Conservation (phyloP, 2,329 filamentous ascomycete genomes). For the Raffaelea deltoideospora region DNA sequence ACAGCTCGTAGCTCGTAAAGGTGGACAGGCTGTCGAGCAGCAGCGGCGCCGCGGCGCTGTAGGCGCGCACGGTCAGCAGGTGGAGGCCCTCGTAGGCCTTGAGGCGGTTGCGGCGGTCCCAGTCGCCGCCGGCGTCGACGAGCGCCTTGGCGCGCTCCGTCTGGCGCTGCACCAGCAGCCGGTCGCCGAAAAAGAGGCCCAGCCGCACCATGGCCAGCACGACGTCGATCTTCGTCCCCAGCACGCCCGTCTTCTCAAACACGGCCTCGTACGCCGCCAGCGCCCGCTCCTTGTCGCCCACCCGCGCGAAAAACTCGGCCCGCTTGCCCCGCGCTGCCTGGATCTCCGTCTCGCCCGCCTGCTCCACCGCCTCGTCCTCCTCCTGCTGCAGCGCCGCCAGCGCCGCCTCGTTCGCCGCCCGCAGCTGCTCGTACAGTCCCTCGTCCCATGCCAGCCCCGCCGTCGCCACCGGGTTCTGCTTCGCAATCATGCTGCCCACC, state of each 20-base stretch:
- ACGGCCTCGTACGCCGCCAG: conserved; percentile 84
- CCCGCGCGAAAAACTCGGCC: conserved; percentile 88
- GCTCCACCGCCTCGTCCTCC: conserved; percentile 87
- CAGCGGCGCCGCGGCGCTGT: conserved; percentile 77
- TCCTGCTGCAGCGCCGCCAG: conserved; percentile 66
- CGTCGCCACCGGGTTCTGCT: conserved; percentile 46
- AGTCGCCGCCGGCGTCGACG: conserved; percentile 91
- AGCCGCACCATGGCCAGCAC: conserved; percentile 93
- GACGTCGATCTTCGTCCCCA: conserved; percentile 94
- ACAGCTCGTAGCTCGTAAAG: conserved; percentile 97
- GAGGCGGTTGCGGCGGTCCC: conserved; percentile 93
- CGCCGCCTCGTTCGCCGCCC: conserved; percentile 65
- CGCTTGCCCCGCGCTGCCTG: conserved; percentile 85
- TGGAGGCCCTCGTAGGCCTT: conserved; percentile 97
- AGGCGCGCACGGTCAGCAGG: conserved; percentile 79
- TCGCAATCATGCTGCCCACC: conserved; percentile 63
- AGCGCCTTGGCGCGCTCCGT: conserved; percentile 79
- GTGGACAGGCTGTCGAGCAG: conserved; percentile 95
- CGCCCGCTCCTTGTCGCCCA: conserved; percentile 96
- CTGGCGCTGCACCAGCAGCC: conserved; percentile 81
- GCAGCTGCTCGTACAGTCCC: conserved; percentile 61
- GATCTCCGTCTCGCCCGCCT: conserved; percentile 91
- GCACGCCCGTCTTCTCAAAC: conserved; percentile 91
- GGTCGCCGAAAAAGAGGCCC: conserved; percentile 91
- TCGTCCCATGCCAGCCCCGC: conserved; percentile 83